These are phyloP conservation scores for Cercospora beticola DNA, from an alignment of 2,329 filamentous ascomycete species.

Conservation along the genomic window DNA sequence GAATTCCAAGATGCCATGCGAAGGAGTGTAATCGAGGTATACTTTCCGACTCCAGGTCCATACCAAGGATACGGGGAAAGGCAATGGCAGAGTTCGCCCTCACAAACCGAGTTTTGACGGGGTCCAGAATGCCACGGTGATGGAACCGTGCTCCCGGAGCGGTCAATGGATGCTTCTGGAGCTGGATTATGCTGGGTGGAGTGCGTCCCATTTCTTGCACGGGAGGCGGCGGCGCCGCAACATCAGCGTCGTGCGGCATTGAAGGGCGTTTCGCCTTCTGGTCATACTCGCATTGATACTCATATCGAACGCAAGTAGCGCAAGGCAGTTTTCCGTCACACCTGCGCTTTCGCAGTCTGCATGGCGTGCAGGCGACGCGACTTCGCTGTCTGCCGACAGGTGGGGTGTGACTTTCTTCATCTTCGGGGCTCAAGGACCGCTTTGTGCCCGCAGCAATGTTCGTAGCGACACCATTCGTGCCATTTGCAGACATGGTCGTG, in stretches of 20 bases:
- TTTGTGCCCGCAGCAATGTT: constrained; percentile 24
- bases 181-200: constrained; percentile 34
- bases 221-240: constrained; percentile 28
- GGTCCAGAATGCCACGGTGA: constrained; percentile 39
- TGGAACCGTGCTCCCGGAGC: constrained; percentile 39
- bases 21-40: constrained; percentile 57
- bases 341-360: constrained; percentile 34
- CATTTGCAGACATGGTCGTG: constrained; percentile 9
- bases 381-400: constrained; percentile 35
- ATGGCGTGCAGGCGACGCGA: constrained; percentile 39
- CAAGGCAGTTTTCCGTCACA: constrained; percentile 37
- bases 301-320: constrained; percentile 38
- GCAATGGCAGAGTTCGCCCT: constrained; percentile 49
- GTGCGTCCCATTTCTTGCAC: constrained; percentile 27
- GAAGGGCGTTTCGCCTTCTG: constrained; percentile 33
- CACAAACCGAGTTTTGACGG: constrained; percentile 39
- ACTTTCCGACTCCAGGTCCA: constrained; percentile 55
- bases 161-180: constrained; percentile 38
- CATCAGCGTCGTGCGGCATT: constrained; percentile 28
- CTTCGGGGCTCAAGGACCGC: constrained; percentile 30
- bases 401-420: constrained; percentile 21
- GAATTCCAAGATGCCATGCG: constrained; percentile 51
- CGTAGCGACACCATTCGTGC: neutral
- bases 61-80: constrained; percentile 55
- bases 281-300: constrained; percentile 40